Conservation (phyloP, 139 green algal genomes). For the Closterium sp. region DNA sequence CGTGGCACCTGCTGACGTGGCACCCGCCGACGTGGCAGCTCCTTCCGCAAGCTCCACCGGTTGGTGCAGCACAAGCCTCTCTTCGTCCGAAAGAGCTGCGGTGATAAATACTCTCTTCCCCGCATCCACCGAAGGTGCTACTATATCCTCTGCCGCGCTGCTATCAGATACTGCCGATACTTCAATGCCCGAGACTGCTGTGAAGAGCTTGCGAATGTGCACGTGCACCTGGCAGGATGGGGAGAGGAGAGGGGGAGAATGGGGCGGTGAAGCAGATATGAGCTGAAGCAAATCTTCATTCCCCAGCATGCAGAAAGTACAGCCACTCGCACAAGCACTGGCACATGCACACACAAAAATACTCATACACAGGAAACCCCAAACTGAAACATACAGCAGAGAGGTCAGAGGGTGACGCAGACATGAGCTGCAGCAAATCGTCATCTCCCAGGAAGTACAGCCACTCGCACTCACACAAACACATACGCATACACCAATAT, state of each 20-base stretch:
- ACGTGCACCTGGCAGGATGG: neutral
- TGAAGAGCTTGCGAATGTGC: neutral
- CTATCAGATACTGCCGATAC: neutral
- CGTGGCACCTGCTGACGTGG: neutral
- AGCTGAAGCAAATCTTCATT: too few relatives aligned
- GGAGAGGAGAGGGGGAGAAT: neutral
- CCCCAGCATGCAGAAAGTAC: too few relatives aligned
- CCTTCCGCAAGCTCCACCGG: neutral
- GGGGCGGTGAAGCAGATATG: too few relatives aligned
- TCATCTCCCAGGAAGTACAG: conserved; percentile 83
- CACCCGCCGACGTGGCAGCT: neutral
- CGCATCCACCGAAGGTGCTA: neutral
- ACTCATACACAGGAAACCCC: too few relatives aligned
- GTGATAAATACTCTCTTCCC: neutral
- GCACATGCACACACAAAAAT: too few relatives aligned
- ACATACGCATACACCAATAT: too few relatives aligned
- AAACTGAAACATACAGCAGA: neutral
- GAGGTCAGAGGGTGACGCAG: neutral
- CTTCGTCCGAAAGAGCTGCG: neutral
- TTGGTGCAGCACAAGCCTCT: neutral
- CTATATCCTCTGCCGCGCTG: too few relatives aligned
- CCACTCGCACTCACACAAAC: too few relatives aligned
- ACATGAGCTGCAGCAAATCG: conserved; percentile 64
- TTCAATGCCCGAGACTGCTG: neutral
- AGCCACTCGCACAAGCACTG: too few relatives aligned